These are phyloP conservation scores for Prunus davidiana DNA, from an alignment of 306 rosid genomes.

Conservation along the genomic window DNA sequence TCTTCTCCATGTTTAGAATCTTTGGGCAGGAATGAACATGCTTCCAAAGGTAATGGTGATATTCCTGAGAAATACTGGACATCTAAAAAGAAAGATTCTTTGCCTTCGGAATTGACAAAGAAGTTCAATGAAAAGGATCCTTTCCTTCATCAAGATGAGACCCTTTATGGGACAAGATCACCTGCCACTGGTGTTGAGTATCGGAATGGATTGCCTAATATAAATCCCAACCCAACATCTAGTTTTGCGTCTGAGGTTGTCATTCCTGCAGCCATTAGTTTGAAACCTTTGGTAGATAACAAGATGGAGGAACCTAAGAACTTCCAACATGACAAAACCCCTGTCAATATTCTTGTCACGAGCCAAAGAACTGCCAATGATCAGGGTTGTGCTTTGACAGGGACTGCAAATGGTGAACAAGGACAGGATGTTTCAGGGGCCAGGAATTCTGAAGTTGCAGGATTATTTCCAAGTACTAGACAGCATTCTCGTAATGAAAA, in stretches of 20 bases:
- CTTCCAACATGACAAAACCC: constrained; percentile 25
- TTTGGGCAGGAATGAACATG: constrained; percentile 29
- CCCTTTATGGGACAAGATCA: constrained; percentile 37
- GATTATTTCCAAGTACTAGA: constrained; percentile 27
- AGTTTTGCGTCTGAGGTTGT: constrained; percentile 24
- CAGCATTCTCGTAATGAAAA: constrained; percentile 23
- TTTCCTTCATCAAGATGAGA: constrained; percentile 32
- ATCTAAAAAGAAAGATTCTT: constrained; percentile 28
- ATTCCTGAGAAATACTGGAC: constrained; percentile 22
- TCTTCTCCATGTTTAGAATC: constrained; percentile 39
- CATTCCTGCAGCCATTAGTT: constrained; percentile 23
- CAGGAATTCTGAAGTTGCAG: constrained; percentile 32
- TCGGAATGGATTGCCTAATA: constrained; percentile 30
- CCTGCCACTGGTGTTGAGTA: constrained; percentile 23
- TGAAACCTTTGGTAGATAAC: constrained; percentile 17
- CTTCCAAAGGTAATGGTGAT: constrained; percentile 27
- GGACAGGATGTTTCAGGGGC: constrained; percentile 29
- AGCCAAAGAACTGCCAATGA: constrained; percentile 28
- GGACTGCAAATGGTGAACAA: constrained; percentile 30
- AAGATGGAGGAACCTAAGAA: constrained; percentile 23
- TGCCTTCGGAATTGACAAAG: constrained; percentile 20
- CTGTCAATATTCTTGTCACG: constrained; percentile 23
- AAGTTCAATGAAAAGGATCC: constrained; percentile 27
- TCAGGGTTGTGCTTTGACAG: constrained; percentile 34
- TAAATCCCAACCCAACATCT: constrained; percentile 29